Evolutionary conservation across 2,329 filamentous ascomycete genomes (phyloP).

Genomic region (Exophiala lecanii-corni): DNA sequence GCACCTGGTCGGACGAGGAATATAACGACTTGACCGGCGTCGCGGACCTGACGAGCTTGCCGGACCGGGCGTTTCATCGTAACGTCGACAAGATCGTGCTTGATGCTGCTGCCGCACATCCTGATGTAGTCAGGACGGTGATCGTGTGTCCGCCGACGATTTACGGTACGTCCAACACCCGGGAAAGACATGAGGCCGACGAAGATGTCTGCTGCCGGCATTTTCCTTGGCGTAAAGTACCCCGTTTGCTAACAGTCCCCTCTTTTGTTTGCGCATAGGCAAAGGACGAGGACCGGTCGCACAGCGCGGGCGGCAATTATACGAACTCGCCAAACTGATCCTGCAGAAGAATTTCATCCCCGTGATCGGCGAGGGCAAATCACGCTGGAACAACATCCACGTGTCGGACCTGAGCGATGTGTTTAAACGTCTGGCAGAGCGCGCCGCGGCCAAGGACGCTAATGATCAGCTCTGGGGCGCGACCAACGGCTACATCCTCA

Average conservation of each 20-base stretch:
- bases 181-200: too few species aligned
- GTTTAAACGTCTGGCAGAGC: conserved; percentile 51
- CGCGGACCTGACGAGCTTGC: conserved; percentile 37
- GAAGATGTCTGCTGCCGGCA: neutral
- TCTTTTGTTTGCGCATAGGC: too few species aligned
- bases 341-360: conserved; percentile 50
- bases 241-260: neutral
- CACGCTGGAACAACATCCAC: conserved; percentile 58
- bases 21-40: conserved; percentile 44
- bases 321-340: conserved; percentile 48
- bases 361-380: conserved; percentile 52
- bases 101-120: conserved; percentile 39
- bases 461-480: conserved; percentile 36
- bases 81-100: conserved; percentile 66
- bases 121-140: conserved; percentile 50
- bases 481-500: conserved; percentile 56
- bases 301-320: conserved; percentile 53
- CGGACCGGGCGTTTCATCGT: conserved; percentile 53
- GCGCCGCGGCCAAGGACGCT: conserved; percentile 43
- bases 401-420: conserved; percentile 54
- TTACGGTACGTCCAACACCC: conserved; percentile 42
- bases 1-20: conserved; percentile 38
- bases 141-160: conserved; percentile 63
- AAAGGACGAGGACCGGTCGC: conserved; percentile 54
- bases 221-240: too few species aligned